Evolutionary conservation across 2,329 filamentous ascomycete species (phyloP).

Genomic region (Pseudomassariella vexata): DNA sequence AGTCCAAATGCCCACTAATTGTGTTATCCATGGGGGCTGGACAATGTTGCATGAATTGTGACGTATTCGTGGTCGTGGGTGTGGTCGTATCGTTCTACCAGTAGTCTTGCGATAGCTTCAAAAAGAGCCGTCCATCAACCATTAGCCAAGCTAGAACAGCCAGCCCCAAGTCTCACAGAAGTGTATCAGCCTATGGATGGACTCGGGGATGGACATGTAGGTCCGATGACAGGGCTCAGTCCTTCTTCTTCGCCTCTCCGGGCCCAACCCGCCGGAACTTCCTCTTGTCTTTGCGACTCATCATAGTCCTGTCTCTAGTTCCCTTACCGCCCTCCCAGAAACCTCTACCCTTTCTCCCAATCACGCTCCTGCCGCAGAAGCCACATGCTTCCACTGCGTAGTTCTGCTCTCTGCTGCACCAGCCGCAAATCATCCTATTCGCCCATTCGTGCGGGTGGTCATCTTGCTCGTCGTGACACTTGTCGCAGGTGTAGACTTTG

Average conservation of each 20-base stretch:
- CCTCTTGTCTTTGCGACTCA: slow-evolving; percentile 72
- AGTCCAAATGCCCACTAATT: background rate
- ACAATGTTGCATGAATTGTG: no score
- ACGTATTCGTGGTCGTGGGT: no score
- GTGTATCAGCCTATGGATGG: background rate
- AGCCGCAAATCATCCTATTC: slow-evolving; percentile 77
- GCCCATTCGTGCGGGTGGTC: slow-evolving; percentile 77
- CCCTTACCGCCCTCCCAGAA: slow-evolving; percentile 88
- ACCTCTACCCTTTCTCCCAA: slow-evolving; percentile 59
- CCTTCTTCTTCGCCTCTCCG: slow-evolving; percentile 28
- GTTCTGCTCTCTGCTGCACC: slow-evolving; percentile 74
- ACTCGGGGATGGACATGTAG: background rate
- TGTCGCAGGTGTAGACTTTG: slow-evolving; percentile 56
- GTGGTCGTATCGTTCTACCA: background rate
- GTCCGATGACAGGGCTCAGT: slow-evolving; percentile 10
- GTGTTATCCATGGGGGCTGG: background rate
- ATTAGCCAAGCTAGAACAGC: no score
- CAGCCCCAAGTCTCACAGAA: background rate
- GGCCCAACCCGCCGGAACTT: slow-evolving; percentile 61
- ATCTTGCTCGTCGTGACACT: slow-evolving; percentile 67
- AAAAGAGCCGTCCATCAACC: background rate
- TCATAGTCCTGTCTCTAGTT: slow-evolving; percentile 63
- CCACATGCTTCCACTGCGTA: slow-evolving; percentile 71
- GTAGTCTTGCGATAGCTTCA: background rate
- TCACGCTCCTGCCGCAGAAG: slow-evolving; percentile 65